phyloP scores from a whole-genome alignment of 2,329 filamentous ascomycete genomes.

The Penicillium rolfsii region DNA sequence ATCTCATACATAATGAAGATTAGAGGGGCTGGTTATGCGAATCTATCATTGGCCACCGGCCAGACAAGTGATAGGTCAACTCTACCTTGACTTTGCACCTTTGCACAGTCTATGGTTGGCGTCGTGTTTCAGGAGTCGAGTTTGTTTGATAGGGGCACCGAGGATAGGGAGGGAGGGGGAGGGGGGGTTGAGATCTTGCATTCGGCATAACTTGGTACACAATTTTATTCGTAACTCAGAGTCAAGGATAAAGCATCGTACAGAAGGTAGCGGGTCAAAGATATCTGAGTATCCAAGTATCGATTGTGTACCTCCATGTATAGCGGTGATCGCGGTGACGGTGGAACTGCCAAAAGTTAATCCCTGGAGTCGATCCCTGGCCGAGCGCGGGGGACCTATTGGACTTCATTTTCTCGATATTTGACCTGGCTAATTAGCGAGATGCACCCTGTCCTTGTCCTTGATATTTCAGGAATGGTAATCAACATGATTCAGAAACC shows the following conservation, averaged over 20 bases:
- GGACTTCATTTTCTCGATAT: not conserved
- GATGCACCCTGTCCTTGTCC: not conserved
- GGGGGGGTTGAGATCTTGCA: not conserved
- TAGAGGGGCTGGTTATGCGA: slow-evolving; percentile 1
- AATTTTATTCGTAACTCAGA: slow-evolving; percentile 4
- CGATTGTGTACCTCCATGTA: not conserved
- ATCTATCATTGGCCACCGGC: not conserved
- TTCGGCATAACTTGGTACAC: slow-evolving; percentile 1
- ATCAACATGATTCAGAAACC: not conserved
- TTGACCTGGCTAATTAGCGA: not conserved
- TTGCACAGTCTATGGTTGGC: not conserved
- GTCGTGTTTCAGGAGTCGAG: slow-evolving; percentile 9
- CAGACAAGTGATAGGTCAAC: not conserved
- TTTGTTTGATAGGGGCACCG: not conserved
- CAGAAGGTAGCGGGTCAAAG: not conserved
- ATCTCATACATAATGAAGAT: not conserved
- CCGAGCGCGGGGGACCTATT: not conserved
- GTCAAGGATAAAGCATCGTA: not conserved
- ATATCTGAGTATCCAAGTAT: not conserved
- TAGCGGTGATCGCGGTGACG: not conserved
- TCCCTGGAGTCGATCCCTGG: slow-evolving; percentile 3
- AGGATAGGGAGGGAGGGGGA: not conserved
- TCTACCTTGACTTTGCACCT: not conserved
- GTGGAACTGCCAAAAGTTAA: slow-evolving; percentile 1
- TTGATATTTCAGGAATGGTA: not conserved